phyloP scores from a whole-genome alignment of 371 early-diverging fungal genomes.

The Circinella minor region DNA sequence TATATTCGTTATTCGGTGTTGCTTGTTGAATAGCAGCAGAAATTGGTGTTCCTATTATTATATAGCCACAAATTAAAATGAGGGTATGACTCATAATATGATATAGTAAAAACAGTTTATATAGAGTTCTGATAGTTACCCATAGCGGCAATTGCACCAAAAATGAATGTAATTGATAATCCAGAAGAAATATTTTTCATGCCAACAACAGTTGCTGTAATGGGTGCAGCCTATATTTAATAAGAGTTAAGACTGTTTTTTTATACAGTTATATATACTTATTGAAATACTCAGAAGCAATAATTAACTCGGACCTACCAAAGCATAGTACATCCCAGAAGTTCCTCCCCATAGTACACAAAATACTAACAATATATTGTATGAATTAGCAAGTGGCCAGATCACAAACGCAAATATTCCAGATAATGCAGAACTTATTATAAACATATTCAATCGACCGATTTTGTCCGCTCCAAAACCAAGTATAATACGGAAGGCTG shows the following conservation, averaged over 20 bases:
- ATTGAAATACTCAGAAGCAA: no score
- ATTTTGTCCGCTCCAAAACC: constrained; percentile 65
- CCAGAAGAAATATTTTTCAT: constrained; percentile 55
- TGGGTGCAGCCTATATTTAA: constrained; percentile 47
- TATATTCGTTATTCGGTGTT: constrained; percentile 29
- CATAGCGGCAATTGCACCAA: constrained; percentile 38
- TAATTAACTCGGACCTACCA: constrained; percentile 2
- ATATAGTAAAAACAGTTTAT: no score
- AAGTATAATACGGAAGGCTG: constrained; percentile 67
- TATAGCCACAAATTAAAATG: no score
- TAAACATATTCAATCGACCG: constrained; percentile 59
- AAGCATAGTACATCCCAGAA: constrained; percentile 41
- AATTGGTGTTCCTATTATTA: constrained; percentile 20
- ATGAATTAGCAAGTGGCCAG: constrained; percentile 62
- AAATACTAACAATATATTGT: constrained; percentile 51
- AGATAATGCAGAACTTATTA: constrained; percentile 29
- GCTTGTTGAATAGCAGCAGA: constrained; percentile 37
- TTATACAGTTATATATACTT: not conserved
- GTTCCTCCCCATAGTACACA: constrained; percentile 53
- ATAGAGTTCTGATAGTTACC: constrained; percentile 5
- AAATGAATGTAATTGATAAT: constrained; percentile 58
- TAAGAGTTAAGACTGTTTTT: no score
- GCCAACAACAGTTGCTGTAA: constrained; percentile 59
- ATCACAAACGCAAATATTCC: constrained; percentile 49
- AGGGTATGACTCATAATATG: no score